A percentile compares a stretch with the other conserved stretches of the same genome.
phyloP scores from a whole-genome alignment of 208 protist genomes.

The Trypanosoma cruzi region DNA sequence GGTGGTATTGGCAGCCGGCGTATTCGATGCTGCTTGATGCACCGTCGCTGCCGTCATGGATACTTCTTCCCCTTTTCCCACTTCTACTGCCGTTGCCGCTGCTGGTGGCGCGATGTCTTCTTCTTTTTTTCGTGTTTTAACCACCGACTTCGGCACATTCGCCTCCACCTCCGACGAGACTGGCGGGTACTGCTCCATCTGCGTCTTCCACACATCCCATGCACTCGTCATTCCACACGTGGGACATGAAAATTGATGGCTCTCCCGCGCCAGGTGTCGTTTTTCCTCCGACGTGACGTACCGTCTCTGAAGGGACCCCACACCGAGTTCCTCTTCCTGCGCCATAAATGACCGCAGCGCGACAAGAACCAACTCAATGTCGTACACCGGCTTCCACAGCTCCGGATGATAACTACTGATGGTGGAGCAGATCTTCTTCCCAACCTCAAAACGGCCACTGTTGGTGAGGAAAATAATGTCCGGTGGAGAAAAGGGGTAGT shows the following conservation, averaged over 20 bases:
- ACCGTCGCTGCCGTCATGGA: too few relatives aligned
- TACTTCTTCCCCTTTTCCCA: too few relatives aligned
- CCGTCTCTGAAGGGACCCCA: slow-evolving; percentile 58
- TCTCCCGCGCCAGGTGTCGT: slow-evolving; percentile 40
- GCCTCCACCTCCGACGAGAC: slow-evolving; percentile 15
- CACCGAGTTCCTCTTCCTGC: slow-evolving; percentile 73
- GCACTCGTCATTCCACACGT: slow-evolving; percentile 33
- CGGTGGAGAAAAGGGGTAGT: slow-evolving; percentile 89
- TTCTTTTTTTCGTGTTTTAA: neutral
- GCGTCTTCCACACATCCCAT: slow-evolving; percentile 40
- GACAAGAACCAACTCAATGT: slow-evolving; percentile 61
- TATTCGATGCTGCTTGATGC: too few relatives aligned
- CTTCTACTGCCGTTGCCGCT: too few relatives aligned
- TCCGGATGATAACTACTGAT: slow-evolving; percentile 92
- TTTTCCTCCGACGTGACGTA: slow-evolving; percentile 46
- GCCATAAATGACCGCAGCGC: slow-evolving; percentile 86
- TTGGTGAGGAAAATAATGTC: slow-evolving; percentile 91
- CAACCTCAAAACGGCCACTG: slow-evolving; percentile 82
- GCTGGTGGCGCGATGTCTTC: neutral
- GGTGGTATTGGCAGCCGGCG: too few relatives aligned
- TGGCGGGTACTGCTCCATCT: slow-evolving; percentile 55
- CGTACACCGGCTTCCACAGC: slow-evolving; percentile 84
- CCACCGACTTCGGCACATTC: slow-evolving; percentile 16
- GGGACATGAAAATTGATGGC: slow-evolving; percentile 49
- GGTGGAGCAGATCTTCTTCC: slow-evolving; percentile 86